Percentiles rank a stretch among this genome's conserved stretches.
These are phyloP conservation scores for Lachnellula arida DNA, from an alignment of 2,329 filamentous ascomycete species.

Conservation along the genomic window DNA sequence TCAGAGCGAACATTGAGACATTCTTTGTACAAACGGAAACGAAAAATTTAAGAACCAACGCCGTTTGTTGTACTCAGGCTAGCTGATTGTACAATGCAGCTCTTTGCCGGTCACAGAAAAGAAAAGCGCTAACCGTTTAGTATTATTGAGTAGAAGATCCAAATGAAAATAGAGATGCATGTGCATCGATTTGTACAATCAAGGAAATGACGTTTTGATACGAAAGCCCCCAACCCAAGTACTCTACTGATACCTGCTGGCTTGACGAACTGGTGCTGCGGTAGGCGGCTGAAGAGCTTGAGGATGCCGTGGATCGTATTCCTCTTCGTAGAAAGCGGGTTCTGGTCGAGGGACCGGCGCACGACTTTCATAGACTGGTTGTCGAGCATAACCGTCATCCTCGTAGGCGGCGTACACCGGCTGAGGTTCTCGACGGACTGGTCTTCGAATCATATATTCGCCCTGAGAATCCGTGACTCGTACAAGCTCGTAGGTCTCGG, in stretches of 20 bases:
- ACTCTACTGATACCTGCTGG: conserved; percentile 24
- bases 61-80: neutral
- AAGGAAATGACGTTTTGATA: conserved; percentile 12
- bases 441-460: conserved; percentile 43
- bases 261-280: conserved; percentile 18
- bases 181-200: conserved; percentile 10
- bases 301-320: conserved; percentile 43
- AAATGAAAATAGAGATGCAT: conserved; percentile 3
- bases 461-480: conserved; percentile 41
- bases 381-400: conserved; percentile 23
- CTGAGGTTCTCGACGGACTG: conserved; percentile 34
- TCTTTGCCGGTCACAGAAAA: neutral
- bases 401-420: conserved; percentile 28
- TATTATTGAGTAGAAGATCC: neutral
- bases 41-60: neutral
- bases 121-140: neutral
- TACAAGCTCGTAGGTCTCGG: conserved; percentile 41
- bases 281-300: conserved; percentile 33
- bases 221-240: conserved; percentile 6
- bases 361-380: conserved; percentile 27
- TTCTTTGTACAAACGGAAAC: conserved; percentile 2
- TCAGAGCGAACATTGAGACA: too few relatives aligned
- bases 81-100: neutral
- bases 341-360: conserved; percentile 18
- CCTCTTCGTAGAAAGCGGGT: conserved; percentile 34